A percentile compares a stretch with the other conserved stretches of the same genome.
These are phyloP conservation scores for Monosporascus sp. DNA, from an alignment of 2,329 filamentous ascomycete genomes.

Conservation along the genomic window DNA sequence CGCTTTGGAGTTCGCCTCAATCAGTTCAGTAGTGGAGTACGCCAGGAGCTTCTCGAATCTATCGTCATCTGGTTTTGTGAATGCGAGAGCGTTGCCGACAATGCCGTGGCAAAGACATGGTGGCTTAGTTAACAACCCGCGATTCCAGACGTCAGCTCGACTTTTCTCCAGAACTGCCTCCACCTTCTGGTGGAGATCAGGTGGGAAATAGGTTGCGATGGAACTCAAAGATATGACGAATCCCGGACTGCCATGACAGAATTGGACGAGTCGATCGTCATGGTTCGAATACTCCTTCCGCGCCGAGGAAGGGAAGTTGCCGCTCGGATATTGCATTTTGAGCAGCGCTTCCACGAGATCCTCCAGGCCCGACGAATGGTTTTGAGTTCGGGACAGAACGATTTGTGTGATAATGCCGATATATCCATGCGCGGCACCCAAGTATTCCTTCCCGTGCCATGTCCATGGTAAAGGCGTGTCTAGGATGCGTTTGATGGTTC, in stretches of 20 bases:
- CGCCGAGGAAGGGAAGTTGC: conserved; percentile 58
- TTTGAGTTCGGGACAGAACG: conserved; percentile 42
- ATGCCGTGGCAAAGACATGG: conserved; percentile 63
- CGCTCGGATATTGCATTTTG: conserved; percentile 52
- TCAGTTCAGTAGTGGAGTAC: not conserved
- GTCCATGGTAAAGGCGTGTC: conserved; percentile 48
- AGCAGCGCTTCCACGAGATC: conserved; percentile 49
- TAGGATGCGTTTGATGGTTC: conserved; percentile 56
- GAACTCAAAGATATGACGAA: conserved; percentile 53
- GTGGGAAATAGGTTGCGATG: conserved; percentile 47
- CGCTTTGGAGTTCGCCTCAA: not conserved
- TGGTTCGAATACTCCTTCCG: conserved; percentile 14
- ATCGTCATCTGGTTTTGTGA: conserved; percentile 7
- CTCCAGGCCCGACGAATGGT: conserved; percentile 31
- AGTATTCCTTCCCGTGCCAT: conserved; percentile 57
- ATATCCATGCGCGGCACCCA: conserved; percentile 62
- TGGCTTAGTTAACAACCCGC: conserved; percentile 57
- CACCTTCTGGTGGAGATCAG: conserved; percentile 46
- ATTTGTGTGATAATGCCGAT: conserved; percentile 69
- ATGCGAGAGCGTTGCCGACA: conserved; percentile 53
- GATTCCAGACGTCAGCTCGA: conserved; percentile 47
- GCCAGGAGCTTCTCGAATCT: conserved; percentile 9
- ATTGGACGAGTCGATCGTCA: conserved; percentile 46
- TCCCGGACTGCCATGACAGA: conserved; percentile 63
- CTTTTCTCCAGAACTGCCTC: conserved; percentile 46